A percentile compares a stretch with the other conserved stretches of the same genome.
phyloP scores from a whole-genome alignment of 2,329 filamentous ascomycete genomes.

The Fusarium sp. region DNA sequence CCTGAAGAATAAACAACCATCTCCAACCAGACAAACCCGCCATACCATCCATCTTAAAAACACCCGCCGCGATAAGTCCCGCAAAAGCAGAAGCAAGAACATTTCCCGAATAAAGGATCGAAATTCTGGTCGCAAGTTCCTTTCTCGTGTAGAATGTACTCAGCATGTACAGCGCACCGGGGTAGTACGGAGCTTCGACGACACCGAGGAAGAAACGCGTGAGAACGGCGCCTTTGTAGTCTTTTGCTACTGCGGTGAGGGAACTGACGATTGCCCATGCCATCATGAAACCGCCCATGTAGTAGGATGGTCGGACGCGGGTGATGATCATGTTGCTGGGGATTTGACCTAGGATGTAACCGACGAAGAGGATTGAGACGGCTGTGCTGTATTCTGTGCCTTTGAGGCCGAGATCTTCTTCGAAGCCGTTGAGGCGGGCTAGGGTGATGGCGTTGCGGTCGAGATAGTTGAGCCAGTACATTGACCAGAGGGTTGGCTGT shows the following conservation, averaged over 20 bases:
- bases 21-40: conserved; percentile 46
- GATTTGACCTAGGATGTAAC: conserved; percentile 51
- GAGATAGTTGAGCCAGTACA: conserved; percentile 57
- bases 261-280: conserved; percentile 56
- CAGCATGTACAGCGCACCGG: conserved; percentile 55
- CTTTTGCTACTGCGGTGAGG: conserved; percentile 54
- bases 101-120: conserved; percentile 58
- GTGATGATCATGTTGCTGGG: conserved; percentile 57
- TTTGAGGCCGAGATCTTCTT: conserved; percentile 61
- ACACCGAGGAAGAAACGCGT: conserved; percentile 56
- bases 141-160: conserved; percentile 66
- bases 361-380: conserved; percentile 52
- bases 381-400: conserved; percentile 51
- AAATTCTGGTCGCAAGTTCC: conserved; percentile 56
- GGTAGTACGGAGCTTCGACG: conserved; percentile 55
- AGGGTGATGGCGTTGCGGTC: conserved; percentile 68
- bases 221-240: conserved; percentile 56
- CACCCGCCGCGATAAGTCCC: conserved; percentile 57
- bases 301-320: conserved; percentile 56
- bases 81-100: conserved; percentile 54
- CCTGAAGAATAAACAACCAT: conserved; percentile 51
- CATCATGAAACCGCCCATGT: conserved; percentile 54
- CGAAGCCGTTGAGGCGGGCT: conserved; percentile 64
- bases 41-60: conserved; percentile 51
- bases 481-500: conserved; percentile 52